Percentiles rank a stretch among this genome's conserved stretches.
phyloP scores from a whole-genome alignment of 345 rosid species.

The Corchorus olitorius region DNA sequence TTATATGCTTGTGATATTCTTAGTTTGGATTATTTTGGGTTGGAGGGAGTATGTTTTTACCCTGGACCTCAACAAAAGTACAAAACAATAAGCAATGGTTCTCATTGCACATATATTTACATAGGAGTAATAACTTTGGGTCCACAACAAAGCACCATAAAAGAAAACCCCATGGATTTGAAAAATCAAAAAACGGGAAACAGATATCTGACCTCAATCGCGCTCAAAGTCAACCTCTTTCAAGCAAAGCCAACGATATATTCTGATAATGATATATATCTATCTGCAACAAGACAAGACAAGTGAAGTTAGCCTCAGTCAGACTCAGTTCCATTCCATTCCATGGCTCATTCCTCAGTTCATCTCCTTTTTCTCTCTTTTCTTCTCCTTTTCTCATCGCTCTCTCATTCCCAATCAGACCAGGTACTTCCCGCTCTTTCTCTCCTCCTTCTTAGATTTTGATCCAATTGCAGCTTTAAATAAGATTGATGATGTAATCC shows the following conservation, averaged over 20 bases:
- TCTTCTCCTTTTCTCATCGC: not conserved
- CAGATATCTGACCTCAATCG: not conserved
- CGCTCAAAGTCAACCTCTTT: not conserved
- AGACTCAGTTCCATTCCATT: not conserved
- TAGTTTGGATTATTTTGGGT: too few relatives aligned
- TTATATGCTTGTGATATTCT: too few relatives aligned
- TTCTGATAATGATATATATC: too few relatives aligned
- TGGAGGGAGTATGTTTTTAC: too few relatives aligned
- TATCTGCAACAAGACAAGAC: not conserved
- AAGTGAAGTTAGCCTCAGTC: too few relatives aligned
- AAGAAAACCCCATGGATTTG: not conserved
- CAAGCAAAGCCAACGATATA: not conserved
- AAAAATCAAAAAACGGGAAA: not conserved
- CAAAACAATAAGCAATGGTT: too few relatives aligned
- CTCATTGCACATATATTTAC: too few relatives aligned
- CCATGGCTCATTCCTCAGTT: constrained; percentile 1
- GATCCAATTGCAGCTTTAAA: not conserved
- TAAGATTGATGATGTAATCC: not conserved
- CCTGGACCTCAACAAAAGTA: too few relatives aligned
- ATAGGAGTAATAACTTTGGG: too few relatives aligned
- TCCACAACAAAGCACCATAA: too few relatives aligned
- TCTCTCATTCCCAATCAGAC: not conserved
- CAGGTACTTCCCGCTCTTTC: not conserved
- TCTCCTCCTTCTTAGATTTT: not conserved
- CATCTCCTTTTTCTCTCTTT: not conserved